Evolutionary conservation across 1,139 yeast species (phyloP).

Genomic region (Hansenula lynferdii): DNA sequence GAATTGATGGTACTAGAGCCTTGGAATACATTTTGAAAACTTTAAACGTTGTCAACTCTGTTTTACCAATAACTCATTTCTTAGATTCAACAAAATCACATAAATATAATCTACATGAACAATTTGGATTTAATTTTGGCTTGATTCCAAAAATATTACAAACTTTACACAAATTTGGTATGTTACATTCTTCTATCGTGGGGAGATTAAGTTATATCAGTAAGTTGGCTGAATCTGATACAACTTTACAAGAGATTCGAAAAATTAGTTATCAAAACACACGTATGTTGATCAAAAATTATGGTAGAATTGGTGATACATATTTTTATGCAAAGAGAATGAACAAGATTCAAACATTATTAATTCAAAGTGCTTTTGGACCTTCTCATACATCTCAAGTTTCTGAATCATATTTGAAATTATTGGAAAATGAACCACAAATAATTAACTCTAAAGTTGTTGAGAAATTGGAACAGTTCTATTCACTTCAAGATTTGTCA

Average conservation of each 20-base stretch:
- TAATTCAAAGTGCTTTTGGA: background rate
- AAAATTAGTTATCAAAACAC: background rate
- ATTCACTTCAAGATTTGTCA: too few species aligned
- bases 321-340: constrained; percentile 1
- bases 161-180: constrained; percentile 4
- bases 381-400: background rate
- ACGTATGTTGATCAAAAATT: background rate
- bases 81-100: constrained; percentile 3
- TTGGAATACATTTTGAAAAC: background rate
- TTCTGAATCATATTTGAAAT: background rate
- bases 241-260: background rate
- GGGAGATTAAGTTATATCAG: background rate
- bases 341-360: background rate
- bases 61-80: constrained; percentile 3
- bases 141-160: constrained; percentile 4
- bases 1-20: background rate
- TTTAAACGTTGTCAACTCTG: background rate
- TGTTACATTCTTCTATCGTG: constrained; percentile 3
- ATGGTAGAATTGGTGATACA: background rate
- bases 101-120: constrained; percentile 3
- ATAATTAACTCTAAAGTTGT: background rate
- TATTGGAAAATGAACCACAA: background rate
- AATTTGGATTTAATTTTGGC: constrained; percentile 5
- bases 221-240: background rate
- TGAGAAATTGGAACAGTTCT: background rate